These are phyloP conservation scores for Tetracladium marchalianum DNA, from an alignment of 495 filamentous ascomycete genomes.

Conservation along the genomic window DNA sequence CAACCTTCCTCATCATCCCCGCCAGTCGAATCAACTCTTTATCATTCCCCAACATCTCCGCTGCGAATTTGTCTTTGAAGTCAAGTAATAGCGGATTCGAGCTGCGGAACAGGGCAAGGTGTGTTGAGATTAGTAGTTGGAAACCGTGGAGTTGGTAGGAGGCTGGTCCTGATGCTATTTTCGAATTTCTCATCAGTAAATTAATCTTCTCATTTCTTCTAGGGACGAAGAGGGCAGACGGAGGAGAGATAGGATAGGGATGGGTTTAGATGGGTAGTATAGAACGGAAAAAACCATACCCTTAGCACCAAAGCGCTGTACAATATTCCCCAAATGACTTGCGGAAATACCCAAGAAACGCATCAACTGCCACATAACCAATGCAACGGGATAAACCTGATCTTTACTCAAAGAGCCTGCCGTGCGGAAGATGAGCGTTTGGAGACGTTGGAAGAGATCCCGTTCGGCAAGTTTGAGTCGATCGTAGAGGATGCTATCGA, in stretches of 20 bases:
- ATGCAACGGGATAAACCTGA: conserved; percentile 10
- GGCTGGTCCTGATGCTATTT: conserved; percentile 1
- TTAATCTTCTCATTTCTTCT: too few relatives aligned
- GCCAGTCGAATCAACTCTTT: conserved; percentile 2
- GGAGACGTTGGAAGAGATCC: conserved; percentile 8
- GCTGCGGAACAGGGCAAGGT: conserved; percentile 14
- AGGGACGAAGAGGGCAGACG: too few relatives aligned
- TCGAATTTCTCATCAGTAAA: too few relatives aligned
- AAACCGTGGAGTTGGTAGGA: conserved; percentile 4
- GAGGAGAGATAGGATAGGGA: too few relatives aligned
- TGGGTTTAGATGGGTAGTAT: not conserved
- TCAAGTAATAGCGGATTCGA: conserved; percentile 9
- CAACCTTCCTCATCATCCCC: conserved; percentile 5
- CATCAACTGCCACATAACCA: conserved; percentile 11
- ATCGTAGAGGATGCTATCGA: conserved; percentile 12
- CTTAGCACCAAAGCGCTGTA: not conserved
- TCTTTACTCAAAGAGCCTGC: conserved; percentile 4
- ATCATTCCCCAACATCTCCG: conserved; percentile 8
- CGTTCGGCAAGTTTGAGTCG: conserved; percentile 10
- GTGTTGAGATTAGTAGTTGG: conserved; percentile 8
- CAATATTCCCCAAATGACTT: conserved; percentile 7
- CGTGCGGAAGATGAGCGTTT: conserved; percentile 8
- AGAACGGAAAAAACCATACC: not conserved
- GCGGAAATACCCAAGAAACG: conserved; percentile 5
- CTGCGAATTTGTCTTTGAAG: conserved; percentile 7